Percentiles rank a stretch among this genome's conserved stretches.
Evolutionary conservation across 345 rosid genomes (phyloP).

Genomic region (Fremontodendron californicum): DNA sequence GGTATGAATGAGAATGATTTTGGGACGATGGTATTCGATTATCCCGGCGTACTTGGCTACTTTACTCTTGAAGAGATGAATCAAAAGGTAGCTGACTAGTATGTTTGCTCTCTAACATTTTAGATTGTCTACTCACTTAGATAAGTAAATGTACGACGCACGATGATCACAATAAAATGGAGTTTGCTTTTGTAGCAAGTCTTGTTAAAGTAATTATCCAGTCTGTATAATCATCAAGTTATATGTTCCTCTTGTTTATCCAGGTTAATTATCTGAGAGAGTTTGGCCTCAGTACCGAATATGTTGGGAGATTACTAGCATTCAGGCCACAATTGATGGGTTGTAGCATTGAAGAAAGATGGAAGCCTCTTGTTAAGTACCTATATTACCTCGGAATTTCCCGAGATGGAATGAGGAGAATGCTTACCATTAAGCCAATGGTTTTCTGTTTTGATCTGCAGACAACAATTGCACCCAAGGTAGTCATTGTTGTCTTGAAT

Average conservation of each 20-base stretch:
- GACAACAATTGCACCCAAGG: slow-evolving; percentile 70
- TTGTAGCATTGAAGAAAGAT: slow-evolving; percentile 73
- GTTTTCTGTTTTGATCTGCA: slow-evolving; percentile 76
- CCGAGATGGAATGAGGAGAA: slow-evolving; percentile 85
- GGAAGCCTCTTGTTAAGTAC: slow-evolving; percentile 88
- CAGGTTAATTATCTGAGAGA: slow-evolving; percentile 81
- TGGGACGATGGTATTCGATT: slow-evolving; percentile 89
- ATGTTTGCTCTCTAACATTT: slow-evolving; percentile 7
- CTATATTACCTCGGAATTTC: slow-evolving; percentile 82
- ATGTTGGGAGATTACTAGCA: slow-evolving; percentile 73
- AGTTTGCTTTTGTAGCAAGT: background rate
- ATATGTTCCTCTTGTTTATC: slow-evolving; percentile 16
- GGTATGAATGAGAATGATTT: slow-evolving; percentile 82
- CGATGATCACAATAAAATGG: background rate
- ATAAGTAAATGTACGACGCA: no score
- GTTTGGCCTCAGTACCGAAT: slow-evolving; percentile 74
- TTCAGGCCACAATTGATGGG: slow-evolving; percentile 85
- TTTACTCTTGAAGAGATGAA: slow-evolving; percentile 78
- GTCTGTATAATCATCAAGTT: background rate
- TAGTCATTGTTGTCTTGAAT: slow-evolving; percentile 14
- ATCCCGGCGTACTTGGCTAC: slow-evolving; percentile 64
- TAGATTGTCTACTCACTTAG: background rate
- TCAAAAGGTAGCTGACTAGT: slow-evolving; percentile 48
- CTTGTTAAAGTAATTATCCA: background rate
- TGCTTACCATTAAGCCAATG: slow-evolving; percentile 76